These are phyloP conservation scores for Skeletonema menzelii DNA, from an alignment of 108 stramenopile species.

Conservation along the genomic window DNA sequence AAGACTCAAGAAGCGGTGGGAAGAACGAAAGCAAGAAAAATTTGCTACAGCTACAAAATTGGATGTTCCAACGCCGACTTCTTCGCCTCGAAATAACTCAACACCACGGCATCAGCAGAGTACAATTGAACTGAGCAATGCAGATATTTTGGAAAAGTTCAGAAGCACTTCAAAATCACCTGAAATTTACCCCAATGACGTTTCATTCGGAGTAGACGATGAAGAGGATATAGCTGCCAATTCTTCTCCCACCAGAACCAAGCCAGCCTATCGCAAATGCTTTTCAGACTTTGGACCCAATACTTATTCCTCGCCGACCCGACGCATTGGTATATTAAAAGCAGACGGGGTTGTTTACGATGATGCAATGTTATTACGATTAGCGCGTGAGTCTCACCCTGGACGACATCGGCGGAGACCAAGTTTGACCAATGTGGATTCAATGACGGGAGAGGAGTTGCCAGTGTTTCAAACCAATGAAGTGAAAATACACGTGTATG, in stretches of 20 bases:
- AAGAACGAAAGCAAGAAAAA: slow-evolving; percentile 13
- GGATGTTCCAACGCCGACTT: neutral
- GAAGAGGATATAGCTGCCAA: slow-evolving; percentile 3
- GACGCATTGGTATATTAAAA: slow-evolving; percentile 39
- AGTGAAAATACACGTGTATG: slow-evolving; percentile 69
- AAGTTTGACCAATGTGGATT: neutral
- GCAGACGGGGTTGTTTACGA: slow-evolving; percentile 39
- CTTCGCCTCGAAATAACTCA: neutral
- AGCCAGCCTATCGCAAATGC: slow-evolving; percentile 15
- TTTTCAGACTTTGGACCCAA: slow-evolving; percentile 24
- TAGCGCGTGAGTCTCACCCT: slow-evolving; percentile 31
- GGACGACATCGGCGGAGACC: slow-evolving; percentile 9
- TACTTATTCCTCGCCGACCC: neutral
- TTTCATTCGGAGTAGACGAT: slow-evolving; percentile 24
- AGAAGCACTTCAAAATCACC: neutral
- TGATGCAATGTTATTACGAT: slow-evolving; percentile 32
- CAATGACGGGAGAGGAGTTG: neutral
- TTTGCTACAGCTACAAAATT: too few relatives aligned
- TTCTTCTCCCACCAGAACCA: neutral
- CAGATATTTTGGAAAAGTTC: slow-evolving; percentile 7
- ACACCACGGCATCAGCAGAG: neutral
- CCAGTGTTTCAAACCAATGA: slow-evolving; percentile 13
- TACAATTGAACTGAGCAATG: neutral
- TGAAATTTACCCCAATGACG: slow-evolving; percentile 3
- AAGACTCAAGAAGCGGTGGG: slow-evolving; percentile 16